Evolutionary conservation across 2,329 filamentous ascomycete genomes (phyloP).

Genomic region (Aspergillus ustus): DNA sequence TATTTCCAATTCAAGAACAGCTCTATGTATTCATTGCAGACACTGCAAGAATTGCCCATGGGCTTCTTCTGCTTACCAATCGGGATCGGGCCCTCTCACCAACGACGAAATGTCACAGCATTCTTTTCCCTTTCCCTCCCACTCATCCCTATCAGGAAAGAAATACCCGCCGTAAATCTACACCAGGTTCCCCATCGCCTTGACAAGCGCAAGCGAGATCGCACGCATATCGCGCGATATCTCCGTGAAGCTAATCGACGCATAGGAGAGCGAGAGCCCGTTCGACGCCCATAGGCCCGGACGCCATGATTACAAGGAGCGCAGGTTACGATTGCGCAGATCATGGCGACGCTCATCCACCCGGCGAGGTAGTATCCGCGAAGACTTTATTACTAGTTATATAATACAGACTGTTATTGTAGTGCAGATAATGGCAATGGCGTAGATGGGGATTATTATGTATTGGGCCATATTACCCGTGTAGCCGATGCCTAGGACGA

Average conservation of each 20-base stretch:
- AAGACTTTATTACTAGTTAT: conserved; percentile 51
- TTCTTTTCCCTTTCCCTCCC: too few species aligned
- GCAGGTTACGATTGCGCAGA: conserved; percentile 48
- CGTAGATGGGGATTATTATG: conserved; percentile 56
- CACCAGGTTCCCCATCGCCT: conserved; percentile 59
- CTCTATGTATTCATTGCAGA: too few species aligned
- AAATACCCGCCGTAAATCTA: conserved; percentile 61
- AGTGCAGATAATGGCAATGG: conserved; percentile 56
- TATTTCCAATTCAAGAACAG: too few species aligned
- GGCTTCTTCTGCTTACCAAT: too few species aligned
- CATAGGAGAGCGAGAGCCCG: conserved; percentile 56
- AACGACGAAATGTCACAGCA: too few species aligned
- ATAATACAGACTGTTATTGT: conserved; percentile 53
- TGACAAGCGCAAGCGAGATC: conserved; percentile 58
- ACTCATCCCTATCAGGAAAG: conserved; percentile 54
- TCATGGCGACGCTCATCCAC: conserved; percentile 51
- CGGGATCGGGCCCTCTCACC: too few species aligned
- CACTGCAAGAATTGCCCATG: too few species aligned
- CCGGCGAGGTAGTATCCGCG: conserved; percentile 55
- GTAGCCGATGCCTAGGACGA: conserved; percentile 32
- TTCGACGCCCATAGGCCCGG: conserved; percentile 61
- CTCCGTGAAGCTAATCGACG: conserved; percentile 56
- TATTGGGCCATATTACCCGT: conserved; percentile 20
- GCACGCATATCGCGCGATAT: conserved; percentile 57
- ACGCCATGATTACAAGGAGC: conserved; percentile 61